Base-by-base conservation (phyloP, 2,329 filamentous ascomycete species). In the Talaromyces piceae region DNA sequence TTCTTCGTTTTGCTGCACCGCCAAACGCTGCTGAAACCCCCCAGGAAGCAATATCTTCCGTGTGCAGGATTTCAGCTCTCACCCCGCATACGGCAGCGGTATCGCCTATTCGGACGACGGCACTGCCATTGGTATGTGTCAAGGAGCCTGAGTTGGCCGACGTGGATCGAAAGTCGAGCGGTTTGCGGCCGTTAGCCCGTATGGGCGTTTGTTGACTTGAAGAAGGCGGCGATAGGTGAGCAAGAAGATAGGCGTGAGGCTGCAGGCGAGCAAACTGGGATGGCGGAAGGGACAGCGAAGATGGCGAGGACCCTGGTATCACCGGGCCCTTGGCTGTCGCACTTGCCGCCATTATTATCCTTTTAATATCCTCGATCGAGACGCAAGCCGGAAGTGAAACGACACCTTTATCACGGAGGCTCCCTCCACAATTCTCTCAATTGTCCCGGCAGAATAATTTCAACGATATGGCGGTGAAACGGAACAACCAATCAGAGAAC, bases 41-140 rank as follows among this genome's bases (percentile, higher is more conserved):
- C 67, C 53, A 81, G 60, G 56, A 84, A 73, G 69, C 84, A 53
- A 94, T 88, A 64, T 88, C 83, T 46, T 80, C 78, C 2, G 86
- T 84, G 45, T 84, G 77, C 23, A 98, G 75, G 5, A 95, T 84
- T 71, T 98, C 93, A 48, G 79, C 91, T 41, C 91, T 83, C 18
- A 98, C 83, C 52, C 91, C 93, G 65, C 91, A 96, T 31, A 98
- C 91, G n/a, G 91, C 88, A 1, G 89, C 90, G 1, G 91, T 97
- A 67, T 94, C 88, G 44, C 93, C 93, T 47, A 87, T 76, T 30
- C 93, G 82, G 46, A 97, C 87, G 0, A 97, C 85, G 1, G 91
- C 86, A 61, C 88, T 94, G 47, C 93, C 93, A 65, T 95, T 85
- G 51, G 89, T 86, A 67, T 98, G 90, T 0, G 89, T 88, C 46